A percentile compares a stretch with the other conserved stretches of the same genome.
Conservation (phyloP, 176 grass and related monocot genomes). For the Rhynchospora breviuscula region DNA sequence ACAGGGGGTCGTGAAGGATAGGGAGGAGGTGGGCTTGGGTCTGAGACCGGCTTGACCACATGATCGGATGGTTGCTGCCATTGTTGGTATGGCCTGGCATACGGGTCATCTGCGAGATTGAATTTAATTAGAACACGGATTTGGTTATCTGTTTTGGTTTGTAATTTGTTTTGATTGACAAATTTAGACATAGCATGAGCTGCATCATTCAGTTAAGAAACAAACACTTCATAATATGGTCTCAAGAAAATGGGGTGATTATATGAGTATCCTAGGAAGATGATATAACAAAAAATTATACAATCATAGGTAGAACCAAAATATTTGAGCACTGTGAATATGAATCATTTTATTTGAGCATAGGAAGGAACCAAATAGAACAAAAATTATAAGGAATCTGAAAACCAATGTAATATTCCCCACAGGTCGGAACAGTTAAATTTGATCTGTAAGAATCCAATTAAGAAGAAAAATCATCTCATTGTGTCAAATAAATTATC, state of each 20-base stretch:
- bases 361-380: background rate
- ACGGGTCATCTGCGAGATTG: constrained; percentile 53
- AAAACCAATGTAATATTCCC: background rate
- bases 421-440: background rate
- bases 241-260: background rate
- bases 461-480: background rate
- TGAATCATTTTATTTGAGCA: background rate
- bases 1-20: constrained; percentile 18
- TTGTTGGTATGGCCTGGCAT: constrained; percentile 57
- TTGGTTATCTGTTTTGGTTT: background rate
- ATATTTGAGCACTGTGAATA: background rate
- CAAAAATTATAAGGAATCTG: background rate
- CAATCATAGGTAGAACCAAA: no score
- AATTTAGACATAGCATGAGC: background rate
- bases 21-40: constrained; percentile 34
- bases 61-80: constrained; percentile 78
- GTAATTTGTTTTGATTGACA: background rate
- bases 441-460: background rate
- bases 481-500: background rate
- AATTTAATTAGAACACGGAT: background rate
- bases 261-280: background rate
- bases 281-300: background rate
- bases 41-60: constrained; percentile 49
- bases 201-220: background rate
- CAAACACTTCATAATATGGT: background rate